phyloP scores from a whole-genome alignment of 257 asterid genomes.

The Handroanthus guayacan region DNA sequence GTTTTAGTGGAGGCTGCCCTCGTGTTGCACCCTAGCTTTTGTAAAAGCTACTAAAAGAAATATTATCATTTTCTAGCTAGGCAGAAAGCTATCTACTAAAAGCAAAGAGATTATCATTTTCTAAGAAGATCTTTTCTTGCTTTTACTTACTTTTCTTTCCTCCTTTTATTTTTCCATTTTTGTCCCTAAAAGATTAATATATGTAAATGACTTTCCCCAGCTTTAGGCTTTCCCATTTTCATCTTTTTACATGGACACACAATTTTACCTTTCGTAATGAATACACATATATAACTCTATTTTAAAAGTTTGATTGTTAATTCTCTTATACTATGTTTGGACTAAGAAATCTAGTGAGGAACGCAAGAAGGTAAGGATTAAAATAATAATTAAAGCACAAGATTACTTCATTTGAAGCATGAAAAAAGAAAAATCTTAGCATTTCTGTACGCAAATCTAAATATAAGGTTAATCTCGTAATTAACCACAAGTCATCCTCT shows the following conservation, averaged over 20 bases:
- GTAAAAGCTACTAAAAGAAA: slow-evolving; percentile 37
- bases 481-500: no score
- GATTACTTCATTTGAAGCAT: no score
- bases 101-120: slow-evolving; percentile 22
- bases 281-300: no score
- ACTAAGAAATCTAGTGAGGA: no score
- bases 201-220: slow-evolving; percentile 30
- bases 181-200: slow-evolving; percentile 3
- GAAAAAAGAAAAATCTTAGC: no score
- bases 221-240: not conserved
- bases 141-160: slow-evolving; percentile 28
- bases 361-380: no score
- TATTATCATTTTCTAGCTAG: not conserved
- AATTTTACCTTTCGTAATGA: not conserved
- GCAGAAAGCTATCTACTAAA: slow-evolving; percentile 24
- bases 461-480: no score
- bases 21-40: slow-evolving; percentile 33
- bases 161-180: not conserved
- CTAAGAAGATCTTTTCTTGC: slow-evolving; percentile 33
- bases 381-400: no score
- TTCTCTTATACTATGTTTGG: no score
- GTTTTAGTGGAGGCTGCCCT: slow-evolving; percentile 24
- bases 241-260: not conserved
- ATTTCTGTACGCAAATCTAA: no score
- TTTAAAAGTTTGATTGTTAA: no score